Evolutionary conservation across 2,329 filamentous ascomycete species (phyloP), one percentile per base, ranked within the genome.

Genomic region (Pestalotiopsis sp.): DNA sequence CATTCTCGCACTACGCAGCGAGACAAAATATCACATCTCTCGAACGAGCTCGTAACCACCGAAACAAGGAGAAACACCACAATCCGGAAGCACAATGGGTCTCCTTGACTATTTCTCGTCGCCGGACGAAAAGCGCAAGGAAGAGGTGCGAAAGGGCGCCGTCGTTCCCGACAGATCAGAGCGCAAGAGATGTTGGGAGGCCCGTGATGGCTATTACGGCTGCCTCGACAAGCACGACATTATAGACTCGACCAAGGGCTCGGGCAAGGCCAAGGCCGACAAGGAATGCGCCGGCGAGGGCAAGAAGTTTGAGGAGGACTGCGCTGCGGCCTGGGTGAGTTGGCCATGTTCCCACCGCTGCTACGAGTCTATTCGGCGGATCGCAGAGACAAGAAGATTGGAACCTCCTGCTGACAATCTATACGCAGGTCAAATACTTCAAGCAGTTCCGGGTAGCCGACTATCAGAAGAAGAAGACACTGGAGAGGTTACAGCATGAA

Each of bases 361-460:
- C 31, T 6, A 36, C 31, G 31, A 36, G 31, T 36, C 1, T 36
- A 36, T 36, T 36, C 31, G 31, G 31, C 7, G 31, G 31, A 36
- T 7, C 9, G 6, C 31, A 36, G 7, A 13, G 41, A 31, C 13
- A 23, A 45, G 11, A 31, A 31, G 5, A 31, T 9, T 17, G 23
- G 17, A 17, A 39, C 25, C 7, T 20, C 14, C 27, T 58, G 23
- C 64, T 57, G 14, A 65, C 25, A 55, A 5, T 17, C 27, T 38
- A 9, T 36, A 36, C 13, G 27, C 74, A 96, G 93, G 93, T 98
- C 70, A 94, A 94, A 82, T 98, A 99, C 81, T 99, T 99, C 83
- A 98, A 98, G 85, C 95, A 98, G 81, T 92, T 94, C 83, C 88
- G 96, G 76, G 93, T 98, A 45, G 95, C 97, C 82, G 96, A 99